Evolutionary conservation across 768 basidiomycete species (phyloP), one percentile per base, ranked within the genome.

Genomic region (Agaricus sinodeliciosus): DNA sequence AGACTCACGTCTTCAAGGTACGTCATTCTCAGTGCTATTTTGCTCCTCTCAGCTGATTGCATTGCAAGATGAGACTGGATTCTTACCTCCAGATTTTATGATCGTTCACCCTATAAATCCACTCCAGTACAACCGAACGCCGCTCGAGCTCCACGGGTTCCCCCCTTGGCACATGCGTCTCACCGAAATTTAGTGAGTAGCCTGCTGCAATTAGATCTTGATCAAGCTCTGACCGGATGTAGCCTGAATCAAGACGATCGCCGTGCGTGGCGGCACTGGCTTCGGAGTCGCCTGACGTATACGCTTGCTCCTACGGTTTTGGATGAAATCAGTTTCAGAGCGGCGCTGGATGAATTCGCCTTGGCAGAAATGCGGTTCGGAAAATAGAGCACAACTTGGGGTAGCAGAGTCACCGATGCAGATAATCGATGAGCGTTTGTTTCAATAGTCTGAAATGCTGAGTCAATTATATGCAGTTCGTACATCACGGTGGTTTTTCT

Each of bases 131-230:
- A 65, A 68, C 35, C 63, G 61, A 36, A 60, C 69, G 19, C 80
- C 85, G 0, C 65, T 84, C 47, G 87, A 90, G 63, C 69, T 90
- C 18, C 69, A 85, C 58, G 85, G 84, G 4, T 90, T 85, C 60
- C 90, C 90, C 15, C 90, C 90, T 13, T 92, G 90, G 89, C 90
- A 92, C 59, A 79, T 83, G n/a, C 73, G 84, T 51, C 68, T 92
- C 39, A 87, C 87, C 42, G 90, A 92, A 65, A 82, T 92, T 55
- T 76, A 82, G 90, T 90, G 62, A 67, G 85, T 28, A 43, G 22
- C 22, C 26, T 40, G n/a, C 51, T 51, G 50, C 18, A 55, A 40
- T 43, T 25, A 7, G 18, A 34, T 56, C 1, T 22, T 18, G 42
- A 22, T 47, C 28, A 48, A 28, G 25, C 39, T 12, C n/a, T 34